A percentile compares a stretch with the other conserved stretches of the same genome.
phyloP scores from a whole-genome alignment of 768 basidiomycete genomes.

The Boletus rubropictus region DNA sequence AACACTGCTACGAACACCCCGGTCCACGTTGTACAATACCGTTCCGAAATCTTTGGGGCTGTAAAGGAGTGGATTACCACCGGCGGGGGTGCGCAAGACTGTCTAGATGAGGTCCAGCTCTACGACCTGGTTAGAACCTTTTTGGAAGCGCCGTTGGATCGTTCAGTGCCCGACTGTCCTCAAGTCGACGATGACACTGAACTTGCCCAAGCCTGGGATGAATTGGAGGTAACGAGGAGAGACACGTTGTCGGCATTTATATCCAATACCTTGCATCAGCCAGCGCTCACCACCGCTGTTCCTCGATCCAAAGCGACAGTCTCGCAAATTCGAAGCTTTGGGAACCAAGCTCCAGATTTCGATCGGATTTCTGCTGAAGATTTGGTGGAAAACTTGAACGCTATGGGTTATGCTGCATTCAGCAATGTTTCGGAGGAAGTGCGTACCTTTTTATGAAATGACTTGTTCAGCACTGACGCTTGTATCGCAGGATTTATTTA shows the following conservation, averaged over 20 bases:
- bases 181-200: conserved; percentile 35
- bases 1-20: conserved; percentile 38
- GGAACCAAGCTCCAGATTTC: conserved; percentile 51
- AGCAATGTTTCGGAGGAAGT: conserved; percentile 78
- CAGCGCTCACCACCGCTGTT: conserved; percentile 26
- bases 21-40: conserved; percentile 43
- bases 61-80: conserved; percentile 66
- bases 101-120: conserved; percentile 65
- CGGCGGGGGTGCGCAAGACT: conserved; percentile 76
- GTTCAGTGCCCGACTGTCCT: conserved; percentile 38
- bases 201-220: conserved; percentile 44
- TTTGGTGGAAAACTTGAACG: conserved; percentile 72
- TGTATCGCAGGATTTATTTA: conserved; percentile 59
- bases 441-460: conserved; percentile 10
- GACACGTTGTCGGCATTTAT: conserved; percentile 43
- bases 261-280: conserved; percentile 58
- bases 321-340: conserved; percentile 22
- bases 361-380: conserved; percentile 61
- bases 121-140: conserved; percentile 55
- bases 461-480: conserved; percentile 4
- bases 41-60: conserved; percentile 59
- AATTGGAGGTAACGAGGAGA: conserved; percentile 39
- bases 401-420: conserved; percentile 69
- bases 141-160: conserved; percentile 50
- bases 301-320: conserved; percentile 14